Conservation (phyloP, 225 moss, liverwort and hornwort species). For the Anthoceros angustus region DNA sequence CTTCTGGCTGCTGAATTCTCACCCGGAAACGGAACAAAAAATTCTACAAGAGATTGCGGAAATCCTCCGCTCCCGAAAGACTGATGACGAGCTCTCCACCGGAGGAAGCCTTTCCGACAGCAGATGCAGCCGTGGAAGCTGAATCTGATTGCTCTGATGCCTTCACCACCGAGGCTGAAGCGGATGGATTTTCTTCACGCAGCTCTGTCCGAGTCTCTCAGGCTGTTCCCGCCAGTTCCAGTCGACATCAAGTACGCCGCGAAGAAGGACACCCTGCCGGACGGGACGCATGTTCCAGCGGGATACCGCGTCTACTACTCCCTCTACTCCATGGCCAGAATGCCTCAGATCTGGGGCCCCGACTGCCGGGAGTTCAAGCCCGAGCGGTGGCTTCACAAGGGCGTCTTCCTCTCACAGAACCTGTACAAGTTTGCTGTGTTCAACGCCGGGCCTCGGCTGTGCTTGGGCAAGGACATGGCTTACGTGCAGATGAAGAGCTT, state of each 20-base stretch:
- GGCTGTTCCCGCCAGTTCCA: constrained; percentile 20
- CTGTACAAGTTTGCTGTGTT: constrained; percentile 14
- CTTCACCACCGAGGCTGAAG: constrained; percentile 10
- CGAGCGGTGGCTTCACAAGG: constrained; percentile 13
- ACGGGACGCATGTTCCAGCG: constrained; percentile 7
- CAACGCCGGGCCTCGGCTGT: constrained; percentile 12
- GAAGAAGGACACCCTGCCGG: constrained; percentile 10
- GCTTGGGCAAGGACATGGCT: constrained; percentile 7
- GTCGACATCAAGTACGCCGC: constrained; percentile 8
- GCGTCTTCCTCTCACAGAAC: constrained; percentile 6
- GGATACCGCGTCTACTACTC: neutral
- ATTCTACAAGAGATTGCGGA: constrained; percentile 1
- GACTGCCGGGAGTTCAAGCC: constrained; percentile 11
- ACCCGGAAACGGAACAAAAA: constrained; percentile 6
- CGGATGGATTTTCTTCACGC: constrained; percentile 20
- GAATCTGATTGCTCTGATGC: neutral
- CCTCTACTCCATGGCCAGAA: constrained; percentile 12
- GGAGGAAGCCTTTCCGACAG: neutral
- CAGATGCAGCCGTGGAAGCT: neutral
- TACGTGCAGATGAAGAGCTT: constrained; percentile 12
- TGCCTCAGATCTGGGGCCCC: constrained; percentile 12
- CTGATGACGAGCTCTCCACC: neutral
- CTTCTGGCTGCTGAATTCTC: neutral
- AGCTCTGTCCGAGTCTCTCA: constrained; percentile 15
- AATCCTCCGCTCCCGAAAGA: neutral